Conservation (phyloP, 23 red algal species). For the Gracilaria caudata region DNA sequence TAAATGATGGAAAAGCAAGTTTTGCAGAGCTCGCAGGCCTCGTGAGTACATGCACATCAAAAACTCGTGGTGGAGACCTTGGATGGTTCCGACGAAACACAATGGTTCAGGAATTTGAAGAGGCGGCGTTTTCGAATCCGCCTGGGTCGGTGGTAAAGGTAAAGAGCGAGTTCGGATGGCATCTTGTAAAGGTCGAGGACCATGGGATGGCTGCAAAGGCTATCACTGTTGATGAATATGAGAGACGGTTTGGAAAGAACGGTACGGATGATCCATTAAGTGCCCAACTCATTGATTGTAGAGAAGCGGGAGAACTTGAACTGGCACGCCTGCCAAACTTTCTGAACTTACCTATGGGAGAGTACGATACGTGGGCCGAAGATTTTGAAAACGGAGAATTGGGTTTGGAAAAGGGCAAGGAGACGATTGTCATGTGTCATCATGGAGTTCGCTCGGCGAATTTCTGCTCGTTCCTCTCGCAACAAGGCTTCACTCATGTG, state of each 20-base stretch:
- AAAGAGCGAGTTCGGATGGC: conserved; percentile 92
- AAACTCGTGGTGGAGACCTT: conserved; percentile 84
- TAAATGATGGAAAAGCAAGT: conserved; percentile 60
- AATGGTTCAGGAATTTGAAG: conserved; percentile 94
- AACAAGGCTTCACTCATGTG: conserved; percentile 86
- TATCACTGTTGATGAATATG: conserved; percentile 81
- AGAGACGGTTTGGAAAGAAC: conserved; percentile 39
- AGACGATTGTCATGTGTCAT: conserved; percentile 97
- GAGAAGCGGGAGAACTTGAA: conserved; percentile 81
- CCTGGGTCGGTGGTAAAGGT: conserved; percentile 78
- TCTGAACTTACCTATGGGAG: conserved; percentile 73
- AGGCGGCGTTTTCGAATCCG: conserved; percentile 72
- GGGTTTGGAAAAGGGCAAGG: conserved; percentile 76
- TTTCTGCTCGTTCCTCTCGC: conserved; percentile 83
- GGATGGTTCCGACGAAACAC: conserved; percentile 93
- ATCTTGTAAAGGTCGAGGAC: conserved; percentile 85
- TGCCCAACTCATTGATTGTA: conserved; percentile 79
- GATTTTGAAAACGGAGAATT: conserved; percentile 68
- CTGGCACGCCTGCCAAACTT: conserved; percentile 58
- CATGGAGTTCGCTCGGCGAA: conserved; percentile 88
- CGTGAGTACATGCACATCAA: conserved; percentile 68
- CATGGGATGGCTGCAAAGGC: conserved; percentile 59
- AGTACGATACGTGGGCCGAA: conserved; percentile 65
- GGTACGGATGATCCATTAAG: conserved; percentile 17
- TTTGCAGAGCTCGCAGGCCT: conserved; percentile 62